These are phyloP conservation scores for Eugenia klotzschiana DNA, from an alignment of 441 rosid species.

Conservation along the genomic window DNA sequence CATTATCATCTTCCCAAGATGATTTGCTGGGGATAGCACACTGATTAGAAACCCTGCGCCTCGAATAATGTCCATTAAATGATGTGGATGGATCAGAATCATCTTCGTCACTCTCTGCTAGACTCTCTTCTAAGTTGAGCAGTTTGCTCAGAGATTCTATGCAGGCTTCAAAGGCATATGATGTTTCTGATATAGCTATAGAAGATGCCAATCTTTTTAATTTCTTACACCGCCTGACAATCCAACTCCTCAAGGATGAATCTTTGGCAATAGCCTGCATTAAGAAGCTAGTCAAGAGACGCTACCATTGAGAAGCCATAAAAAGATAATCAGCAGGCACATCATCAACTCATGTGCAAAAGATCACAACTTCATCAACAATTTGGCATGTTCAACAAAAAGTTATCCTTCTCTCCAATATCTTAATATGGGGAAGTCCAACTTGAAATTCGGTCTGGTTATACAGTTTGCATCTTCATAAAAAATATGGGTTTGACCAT, in stretches of 20 bases:
- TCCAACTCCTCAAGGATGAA: slow-evolving; percentile 56
- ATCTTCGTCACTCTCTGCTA: slow-evolving; percentile 46
- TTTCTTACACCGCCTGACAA: slow-evolving; percentile 48
- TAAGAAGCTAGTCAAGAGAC: slow-evolving; percentile 2
- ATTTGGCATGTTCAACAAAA: neutral
- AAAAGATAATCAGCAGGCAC: neutral
- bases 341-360: neutral
- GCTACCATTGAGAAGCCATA: neutral
- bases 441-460: neutral
- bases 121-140: slow-evolving; percentile 32
- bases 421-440: neutral
- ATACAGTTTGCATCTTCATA: neutral
- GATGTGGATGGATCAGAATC: slow-evolving; percentile 24
- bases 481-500: neutral
- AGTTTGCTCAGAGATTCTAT: slow-evolving; percentile 33
- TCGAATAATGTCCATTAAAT: slow-evolving; percentile 10
- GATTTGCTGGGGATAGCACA: slow-evolving; percentile 14
- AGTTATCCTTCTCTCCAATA: neutral
- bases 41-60: slow-evolving; percentile 21
- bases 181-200: slow-evolving; percentile 26
- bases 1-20: slow-evolving; percentile 18
- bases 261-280: slow-evolving; percentile 55
- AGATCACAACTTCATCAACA: neutral
- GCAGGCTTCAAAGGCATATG: slow-evolving; percentile 38
- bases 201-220: slow-evolving; percentile 31